Evolutionary conservation across 495 filamentous ascomycete species (phyloP).

Genomic region (Filosporella fistucella): DNA sequence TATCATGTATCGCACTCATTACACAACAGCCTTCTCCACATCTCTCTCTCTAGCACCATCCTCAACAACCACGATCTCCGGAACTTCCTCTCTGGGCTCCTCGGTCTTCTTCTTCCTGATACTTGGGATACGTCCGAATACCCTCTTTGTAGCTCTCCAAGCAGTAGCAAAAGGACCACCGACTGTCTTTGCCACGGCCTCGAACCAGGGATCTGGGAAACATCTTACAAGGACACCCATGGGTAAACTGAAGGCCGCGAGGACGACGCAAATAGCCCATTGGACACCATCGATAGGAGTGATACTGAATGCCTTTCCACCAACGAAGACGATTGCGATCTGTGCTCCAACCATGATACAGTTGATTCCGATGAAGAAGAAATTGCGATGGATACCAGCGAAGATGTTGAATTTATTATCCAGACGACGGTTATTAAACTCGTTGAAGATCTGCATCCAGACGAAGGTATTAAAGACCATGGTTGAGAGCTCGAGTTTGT

Average conservation of each 20-base stretch:
- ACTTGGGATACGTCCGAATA: too few relatives aligned
- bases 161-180: too few relatives aligned
- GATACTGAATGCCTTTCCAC: slow-evolving; percentile 71
- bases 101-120: too few relatives aligned
- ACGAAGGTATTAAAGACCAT: slow-evolving; percentile 93
- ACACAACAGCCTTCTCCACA: too few relatives aligned
- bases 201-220: slow-evolving; percentile 62
- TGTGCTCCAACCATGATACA: slow-evolving; percentile 74
- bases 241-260: slow-evolving; percentile 67
- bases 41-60: too few relatives aligned
- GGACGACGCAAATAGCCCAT: slow-evolving; percentile 72
- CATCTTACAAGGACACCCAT: slow-evolving; percentile 68
- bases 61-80: too few relatives aligned
- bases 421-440: slow-evolving; percentile 82
- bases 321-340: slow-evolving; percentile 75
- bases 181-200: too few relatives aligned
- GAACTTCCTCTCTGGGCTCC: too few relatives aligned
- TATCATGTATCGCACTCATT: too few relatives aligned
- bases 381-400: slow-evolving; percentile 71
- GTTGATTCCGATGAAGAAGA: slow-evolving; percentile 79
- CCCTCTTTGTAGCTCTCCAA: too few relatives aligned
- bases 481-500: slow-evolving; percentile 56
- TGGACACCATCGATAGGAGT: slow-evolving; percentile 59
- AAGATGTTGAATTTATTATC: slow-evolving; percentile 91
- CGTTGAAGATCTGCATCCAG: slow-evolving; percentile 97